Conservation (phyloP, 176 grass and related monocot genomes). For the Eleusine indica region DNA sequence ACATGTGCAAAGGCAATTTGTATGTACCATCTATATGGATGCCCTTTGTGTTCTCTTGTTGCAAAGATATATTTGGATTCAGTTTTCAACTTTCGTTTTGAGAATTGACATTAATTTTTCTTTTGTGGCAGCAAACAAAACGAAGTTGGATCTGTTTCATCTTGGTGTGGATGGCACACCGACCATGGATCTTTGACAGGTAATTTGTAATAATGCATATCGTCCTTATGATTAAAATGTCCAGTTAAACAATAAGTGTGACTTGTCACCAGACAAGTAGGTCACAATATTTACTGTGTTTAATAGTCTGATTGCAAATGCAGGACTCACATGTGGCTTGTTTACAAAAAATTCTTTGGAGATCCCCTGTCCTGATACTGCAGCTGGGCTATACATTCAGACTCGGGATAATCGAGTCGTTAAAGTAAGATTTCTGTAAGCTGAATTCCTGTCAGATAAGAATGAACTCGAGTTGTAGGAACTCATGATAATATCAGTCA, state of each 20-base stretch:
- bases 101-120: background rate
- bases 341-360: conserved; percentile 75
- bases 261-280: background rate
- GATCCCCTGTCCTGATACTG: conserved; percentile 84
- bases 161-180: conserved; percentile 98
- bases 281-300: conserved; percentile 5
- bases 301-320: conserved; percentile 35
- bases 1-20: conserved; percentile 13
- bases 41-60: background rate
- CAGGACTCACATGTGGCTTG: conserved; percentile 89
- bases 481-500: background rate
- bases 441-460: background rate
- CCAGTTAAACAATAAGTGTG: background rate
- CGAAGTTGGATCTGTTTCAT: conserved; percentile 65
- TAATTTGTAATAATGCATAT: conserved; percentile 9
- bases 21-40: background rate
- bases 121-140: conserved; percentile 50
- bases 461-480: background rate
- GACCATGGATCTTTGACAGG: conserved; percentile 94
- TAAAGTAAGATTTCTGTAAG: conserved; percentile 55
- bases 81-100: background rate
- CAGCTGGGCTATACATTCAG: conserved; percentile 80
- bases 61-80: background rate
- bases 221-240: conserved; percentile 14
- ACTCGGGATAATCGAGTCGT: conserved; percentile 75